These are phyloP conservation scores for Chenopodium suecicum DNA, from an alignment of 148 eudicot species.

Conservation along the genomic window DNA sequence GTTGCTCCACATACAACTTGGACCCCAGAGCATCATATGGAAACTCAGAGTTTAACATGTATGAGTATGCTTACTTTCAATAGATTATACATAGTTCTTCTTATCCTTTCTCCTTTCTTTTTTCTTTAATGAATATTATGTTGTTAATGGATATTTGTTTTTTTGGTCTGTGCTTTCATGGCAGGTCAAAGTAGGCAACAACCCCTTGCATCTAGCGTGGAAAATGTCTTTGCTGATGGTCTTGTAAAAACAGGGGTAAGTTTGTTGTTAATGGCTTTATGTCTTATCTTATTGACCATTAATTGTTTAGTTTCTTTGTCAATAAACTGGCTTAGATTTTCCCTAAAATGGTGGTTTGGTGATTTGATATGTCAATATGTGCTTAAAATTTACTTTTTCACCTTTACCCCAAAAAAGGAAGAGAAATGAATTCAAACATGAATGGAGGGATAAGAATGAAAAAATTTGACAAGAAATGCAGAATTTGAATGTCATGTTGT, in stretches of 20 bases:
- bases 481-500: not conserved
- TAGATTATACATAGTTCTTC: no score
- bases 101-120: no score
- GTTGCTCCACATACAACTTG: slow-evolving; percentile 26
- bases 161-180: not conserved
- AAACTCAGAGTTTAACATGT: slow-evolving; percentile 23
- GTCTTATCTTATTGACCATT: slow-evolving; percentile 6
- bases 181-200: slow-evolving; percentile 37
- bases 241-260: slow-evolving; percentile 43
- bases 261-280: not conserved
- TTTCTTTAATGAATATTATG: not conserved
- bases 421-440: not conserved
- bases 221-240: slow-evolving; percentile 24
- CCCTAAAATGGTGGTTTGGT: not conserved
- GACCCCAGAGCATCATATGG: slow-evolving; percentile 27
- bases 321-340: not conserved
- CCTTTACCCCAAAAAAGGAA: not conserved
- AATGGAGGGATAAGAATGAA: not conserved
- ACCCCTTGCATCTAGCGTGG: slow-evolving; percentile 18
- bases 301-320: not conserved
- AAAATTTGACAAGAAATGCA: not conserved
- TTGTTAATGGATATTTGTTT: not conserved
- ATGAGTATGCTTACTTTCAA: slow-evolving; percentile 18
- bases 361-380: not conserved
- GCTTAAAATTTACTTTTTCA: not conserved